Evolutionary conservation across 2,329 filamentous ascomycete species (phyloP), one percentile per base, ranked within the genome.

Genomic region (Botrytis fabae): DNA sequence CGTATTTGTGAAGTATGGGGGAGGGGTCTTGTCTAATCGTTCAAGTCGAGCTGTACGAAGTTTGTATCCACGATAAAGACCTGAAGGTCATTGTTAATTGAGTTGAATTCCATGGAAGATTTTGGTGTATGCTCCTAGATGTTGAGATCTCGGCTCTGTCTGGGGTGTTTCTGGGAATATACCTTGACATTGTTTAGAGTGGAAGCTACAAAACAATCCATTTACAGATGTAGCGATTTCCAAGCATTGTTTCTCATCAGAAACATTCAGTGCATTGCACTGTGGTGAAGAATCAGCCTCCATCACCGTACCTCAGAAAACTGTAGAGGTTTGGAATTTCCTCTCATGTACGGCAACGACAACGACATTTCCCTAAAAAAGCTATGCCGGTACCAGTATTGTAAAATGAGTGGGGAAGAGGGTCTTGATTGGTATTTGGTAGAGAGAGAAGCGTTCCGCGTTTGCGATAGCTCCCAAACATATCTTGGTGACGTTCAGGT

Each of bases 21-120:
- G 84, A 4, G 78, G 80, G 46, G 79, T 74, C 18, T 77, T 77
- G 4, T 80, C 74, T 25, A 84, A 76, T 6, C 74, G 73, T 71
- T 87, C 84, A 6, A 86, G 81, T 64, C 81, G 80, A 14, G 81
- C 80, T 77, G 86, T 86, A 60, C 84, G 83, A 59, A 79, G 81
- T 75, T 86, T 86, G 78, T 87, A 86, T 14, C 85, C 85, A 69
- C 82, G 81, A 77, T 86, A 86, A 6, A 87, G 80, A 75, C 82
- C 75, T 75, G 8, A 57, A 22, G 7, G 10, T 28, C 51, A 57
- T 28, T 44, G 42, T 70, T 51, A 61, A 46, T 20, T 60, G 8
- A n/a, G 12, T 35, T 60, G 14, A n/a, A 38, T 28, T 9, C 22
- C 14, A 9, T 28, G n/a, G 22, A 7, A 18, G 25, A n/a, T 54